Conservation (phyloP, 257 asterid genomes). For the Galeopsis tetrahit region DNA sequence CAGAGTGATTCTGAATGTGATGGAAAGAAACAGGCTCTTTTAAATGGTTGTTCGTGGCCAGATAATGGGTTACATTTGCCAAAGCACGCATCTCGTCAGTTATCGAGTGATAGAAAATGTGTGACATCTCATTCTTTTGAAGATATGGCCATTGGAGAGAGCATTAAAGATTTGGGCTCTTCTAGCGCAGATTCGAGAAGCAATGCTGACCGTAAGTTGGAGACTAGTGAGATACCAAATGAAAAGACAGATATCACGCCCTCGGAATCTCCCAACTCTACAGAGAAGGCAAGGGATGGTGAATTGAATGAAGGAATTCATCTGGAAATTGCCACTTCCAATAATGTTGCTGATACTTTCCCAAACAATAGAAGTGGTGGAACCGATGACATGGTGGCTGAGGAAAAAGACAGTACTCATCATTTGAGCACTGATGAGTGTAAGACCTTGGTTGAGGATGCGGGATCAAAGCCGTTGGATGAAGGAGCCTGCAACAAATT, state of each 20-base stretch:
- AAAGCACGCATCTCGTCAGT: constrained; percentile 31
- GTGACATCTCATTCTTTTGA: constrained; percentile 27
- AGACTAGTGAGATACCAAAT: constrained; percentile 29
- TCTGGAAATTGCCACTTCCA: constrained; percentile 36
- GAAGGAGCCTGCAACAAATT: constrained; percentile 32
- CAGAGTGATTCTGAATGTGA: constrained; percentile 39
- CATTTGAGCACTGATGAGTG: constrained; percentile 32
- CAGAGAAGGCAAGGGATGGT: constrained; percentile 36
- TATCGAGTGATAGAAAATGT: constrained; percentile 41
- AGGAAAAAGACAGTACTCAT: constrained; percentile 32
- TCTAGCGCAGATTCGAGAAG: constrained; percentile 30
- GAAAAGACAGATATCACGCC: constrained; percentile 29
- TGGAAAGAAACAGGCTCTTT: constrained; percentile 41
- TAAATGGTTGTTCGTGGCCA: constrained; percentile 38
- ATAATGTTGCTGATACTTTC: constrained; percentile 29
- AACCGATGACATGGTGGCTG: constrained; percentile 23
- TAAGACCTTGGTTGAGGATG: constrained; percentile 38
- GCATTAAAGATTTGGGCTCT: constrained; percentile 22
- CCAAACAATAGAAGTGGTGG: constrained; percentile 35
- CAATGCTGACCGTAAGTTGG: constrained; percentile 34
- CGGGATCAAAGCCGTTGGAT: constrained; percentile 25
- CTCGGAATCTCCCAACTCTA: constrained; percentile 28
- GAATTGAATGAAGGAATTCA: constrained; percentile 42
- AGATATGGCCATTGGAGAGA: constrained; percentile 34
- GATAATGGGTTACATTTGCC: constrained; percentile 38